Conservation (phyloP, 768 basidiomycete genomes). For the Boletus rufocinnamomeus region DNA sequence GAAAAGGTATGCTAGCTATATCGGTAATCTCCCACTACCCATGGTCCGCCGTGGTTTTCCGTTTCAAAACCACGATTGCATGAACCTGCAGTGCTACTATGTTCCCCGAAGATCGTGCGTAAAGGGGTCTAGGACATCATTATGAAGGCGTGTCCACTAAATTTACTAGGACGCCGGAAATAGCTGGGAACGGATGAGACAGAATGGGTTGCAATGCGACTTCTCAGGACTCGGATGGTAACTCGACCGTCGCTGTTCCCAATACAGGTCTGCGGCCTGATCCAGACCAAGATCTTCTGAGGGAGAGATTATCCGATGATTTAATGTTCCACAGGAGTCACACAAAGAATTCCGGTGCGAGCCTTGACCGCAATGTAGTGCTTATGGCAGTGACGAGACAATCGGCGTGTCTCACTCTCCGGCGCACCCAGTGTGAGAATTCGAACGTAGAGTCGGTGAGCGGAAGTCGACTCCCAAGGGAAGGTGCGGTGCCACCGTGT, state of each 20-base stretch:
- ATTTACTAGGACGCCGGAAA: not conserved
- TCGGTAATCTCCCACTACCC: not conserved
- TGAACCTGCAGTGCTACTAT: not conserved
- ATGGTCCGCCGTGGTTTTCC: not conserved
- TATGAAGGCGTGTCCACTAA: not conserved
- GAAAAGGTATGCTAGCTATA: not conserved
- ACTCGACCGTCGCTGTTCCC: not conserved
- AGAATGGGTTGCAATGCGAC: not conserved
- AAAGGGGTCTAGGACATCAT: not conserved
- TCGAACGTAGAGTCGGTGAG: not conserved
- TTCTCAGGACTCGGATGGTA: constrained; percentile 2
- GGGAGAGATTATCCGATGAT: constrained; percentile 5
- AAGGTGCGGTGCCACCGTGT: not conserved
- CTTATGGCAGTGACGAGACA: not conserved
- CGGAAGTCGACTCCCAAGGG: constrained; percentile 12
- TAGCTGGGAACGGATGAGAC: constrained; percentile 2
- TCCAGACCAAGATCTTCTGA: not conserved
- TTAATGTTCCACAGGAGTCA: not conserved
- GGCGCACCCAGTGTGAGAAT: constrained; percentile 14
- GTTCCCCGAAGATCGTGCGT: not conserved
- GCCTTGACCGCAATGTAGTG: constrained; percentile 2
- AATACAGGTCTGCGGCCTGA: constrained; percentile 1
- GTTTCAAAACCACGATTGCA: not conserved
- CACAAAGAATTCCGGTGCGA: constrained; percentile 6
- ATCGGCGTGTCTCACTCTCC: too few species aligned